Evolutionary conservation across 768 basidiomycete species (phyloP).

Genomic region (Lactarius vividus): DNA sequence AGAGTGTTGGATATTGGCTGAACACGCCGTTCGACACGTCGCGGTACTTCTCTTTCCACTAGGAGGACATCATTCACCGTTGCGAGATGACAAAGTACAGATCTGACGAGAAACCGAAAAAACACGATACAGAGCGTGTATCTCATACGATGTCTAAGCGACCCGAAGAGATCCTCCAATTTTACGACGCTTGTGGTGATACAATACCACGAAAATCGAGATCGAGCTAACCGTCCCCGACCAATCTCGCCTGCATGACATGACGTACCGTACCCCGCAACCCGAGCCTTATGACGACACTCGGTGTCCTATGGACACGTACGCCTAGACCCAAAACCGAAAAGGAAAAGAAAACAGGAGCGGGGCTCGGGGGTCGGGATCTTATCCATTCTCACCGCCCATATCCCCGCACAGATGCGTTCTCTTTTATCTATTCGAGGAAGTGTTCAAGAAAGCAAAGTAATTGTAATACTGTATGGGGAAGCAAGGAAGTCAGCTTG

Average conservation of each 20-base stretch:
- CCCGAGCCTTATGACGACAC: background rate
- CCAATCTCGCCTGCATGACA: background rate
- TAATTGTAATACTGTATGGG: no score
- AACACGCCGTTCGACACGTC: background rate
- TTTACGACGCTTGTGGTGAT: background rate
- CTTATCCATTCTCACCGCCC: background rate
- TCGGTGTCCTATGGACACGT: background rate
- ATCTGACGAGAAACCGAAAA: background rate
- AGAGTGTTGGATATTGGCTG: background rate
- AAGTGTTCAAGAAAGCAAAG: background rate
- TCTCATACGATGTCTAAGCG: background rate
- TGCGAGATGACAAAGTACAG: background rate
- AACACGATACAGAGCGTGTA: background rate
- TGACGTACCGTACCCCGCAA: background rate
- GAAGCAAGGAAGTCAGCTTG: background rate
- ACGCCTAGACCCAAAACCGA: background rate
- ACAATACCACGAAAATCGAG: background rate
- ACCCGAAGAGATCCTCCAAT: background rate
- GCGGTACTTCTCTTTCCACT: background rate
- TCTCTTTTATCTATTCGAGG: background rate
- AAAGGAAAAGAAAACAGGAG: background rate
- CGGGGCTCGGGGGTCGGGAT: background rate
- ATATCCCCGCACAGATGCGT: background rate
- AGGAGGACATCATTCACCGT: background rate
- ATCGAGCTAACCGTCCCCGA: background rate